phyloP scores from a whole-genome alignment of 176 grass and related monocot species.

The Triticum turgidum region DNA sequence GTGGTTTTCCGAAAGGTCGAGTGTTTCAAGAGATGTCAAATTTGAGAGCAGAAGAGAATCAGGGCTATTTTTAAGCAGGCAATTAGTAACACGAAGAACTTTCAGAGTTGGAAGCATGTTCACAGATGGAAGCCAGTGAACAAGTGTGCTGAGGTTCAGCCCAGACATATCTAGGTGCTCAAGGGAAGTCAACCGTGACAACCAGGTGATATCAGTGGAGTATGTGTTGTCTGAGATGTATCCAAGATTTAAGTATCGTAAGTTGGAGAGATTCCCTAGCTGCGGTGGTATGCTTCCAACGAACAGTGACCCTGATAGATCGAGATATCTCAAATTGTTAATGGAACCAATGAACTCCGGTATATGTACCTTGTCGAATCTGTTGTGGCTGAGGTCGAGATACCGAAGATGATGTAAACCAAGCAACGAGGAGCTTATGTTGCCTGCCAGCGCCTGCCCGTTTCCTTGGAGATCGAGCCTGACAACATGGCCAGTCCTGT shows the following conservation, averaged over 20 bases:
- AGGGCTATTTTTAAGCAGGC: not conserved
- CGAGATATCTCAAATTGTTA: not conserved
- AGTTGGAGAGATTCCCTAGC: slow-evolving; percentile 47
- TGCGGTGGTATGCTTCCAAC: slow-evolving; percentile 31
- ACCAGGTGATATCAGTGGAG: slow-evolving; percentile 10
- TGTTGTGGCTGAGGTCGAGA: not conserved
- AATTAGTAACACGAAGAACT: not conserved
- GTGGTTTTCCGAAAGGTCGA: not conserved
- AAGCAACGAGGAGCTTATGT: not conserved
- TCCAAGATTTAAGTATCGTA: not conserved
- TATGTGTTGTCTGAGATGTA: not conserved
- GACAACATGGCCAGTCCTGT: not conserved
- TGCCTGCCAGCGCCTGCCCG: not conserved
- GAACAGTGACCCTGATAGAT: not conserved
- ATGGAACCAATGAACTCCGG: not conserved
- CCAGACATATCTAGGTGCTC: not conserved
- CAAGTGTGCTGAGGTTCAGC: not conserved
- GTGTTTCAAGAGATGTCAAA: not conserved
- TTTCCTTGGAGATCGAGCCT: not conserved
- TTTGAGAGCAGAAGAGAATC: not conserved
- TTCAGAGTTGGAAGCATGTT: not conserved
- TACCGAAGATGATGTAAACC: not conserved
- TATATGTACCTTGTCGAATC: not conserved
- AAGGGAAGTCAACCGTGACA: slow-evolving; percentile 5
- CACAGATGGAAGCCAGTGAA: not conserved